These are phyloP conservation scores for Limonomyces culmigenus DNA, from an alignment of 1,284 basidiomycete genomes.

Conservation along the genomic window DNA sequence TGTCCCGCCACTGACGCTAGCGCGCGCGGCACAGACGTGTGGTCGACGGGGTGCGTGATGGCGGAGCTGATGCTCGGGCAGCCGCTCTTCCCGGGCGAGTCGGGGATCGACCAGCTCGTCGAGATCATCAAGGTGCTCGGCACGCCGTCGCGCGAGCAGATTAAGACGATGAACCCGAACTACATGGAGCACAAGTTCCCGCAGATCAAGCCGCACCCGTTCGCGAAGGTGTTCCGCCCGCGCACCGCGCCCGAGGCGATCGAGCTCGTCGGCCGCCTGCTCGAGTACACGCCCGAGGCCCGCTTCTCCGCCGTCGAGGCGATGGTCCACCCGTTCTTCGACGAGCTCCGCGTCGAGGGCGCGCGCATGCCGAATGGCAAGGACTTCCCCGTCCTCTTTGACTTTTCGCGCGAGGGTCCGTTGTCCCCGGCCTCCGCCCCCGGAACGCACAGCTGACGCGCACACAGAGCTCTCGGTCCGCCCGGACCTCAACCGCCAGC, in stretches of 20 bases:
- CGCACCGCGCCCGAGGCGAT: constrained; percentile 94
- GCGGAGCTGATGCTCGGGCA: constrained; percentile 98
- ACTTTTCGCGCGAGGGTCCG: constrained; percentile 93
- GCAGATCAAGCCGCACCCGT: constrained; percentile 96
- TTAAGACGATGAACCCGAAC: constrained; percentile 99
- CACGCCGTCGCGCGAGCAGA: constrained; percentile 96
- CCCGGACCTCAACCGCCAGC: constrained; percentile 82
- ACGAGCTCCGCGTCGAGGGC: constrained; percentile 83
- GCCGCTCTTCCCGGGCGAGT: constrained; percentile 97
- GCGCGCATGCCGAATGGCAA: constrained; percentile 94
- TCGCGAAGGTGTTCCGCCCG: constrained; percentile 96
- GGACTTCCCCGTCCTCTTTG: constrained; percentile 86
- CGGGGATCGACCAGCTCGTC: constrained; percentile 98
- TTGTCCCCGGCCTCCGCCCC: constrained; percentile 5
- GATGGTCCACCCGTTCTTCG: constrained; percentile 94
- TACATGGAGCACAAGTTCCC: constrained; percentile 99
- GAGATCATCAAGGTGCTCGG: constrained; percentile 99
- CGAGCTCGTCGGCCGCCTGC: constrained; percentile 83
- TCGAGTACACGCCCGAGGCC: constrained; percentile 94
- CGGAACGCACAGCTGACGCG: not conserved
- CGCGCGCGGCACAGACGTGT: constrained; percentile 62
- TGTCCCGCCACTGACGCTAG: no score
- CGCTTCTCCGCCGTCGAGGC: constrained; percentile 88
- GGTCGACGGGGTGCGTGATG: constrained; percentile 99
- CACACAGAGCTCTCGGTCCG: constrained; percentile 83